Evolutionary conservation across 2,329 filamentous ascomycete species (phyloP).

Genomic region (Arthroderma sp.): DNA sequence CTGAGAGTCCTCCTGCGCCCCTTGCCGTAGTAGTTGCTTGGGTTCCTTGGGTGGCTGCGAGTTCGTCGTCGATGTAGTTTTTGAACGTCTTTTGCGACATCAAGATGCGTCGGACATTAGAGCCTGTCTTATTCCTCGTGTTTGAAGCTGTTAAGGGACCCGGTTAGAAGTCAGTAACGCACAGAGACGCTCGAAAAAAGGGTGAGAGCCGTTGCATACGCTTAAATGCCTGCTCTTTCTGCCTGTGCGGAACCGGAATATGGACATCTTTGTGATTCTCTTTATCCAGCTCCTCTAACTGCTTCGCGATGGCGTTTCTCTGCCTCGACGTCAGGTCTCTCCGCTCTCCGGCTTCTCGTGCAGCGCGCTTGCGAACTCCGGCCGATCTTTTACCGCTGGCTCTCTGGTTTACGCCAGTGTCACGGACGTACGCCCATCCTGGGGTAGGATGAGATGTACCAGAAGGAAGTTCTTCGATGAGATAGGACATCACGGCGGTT

Average conservation of each 20-base stretch:
- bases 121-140: constrained; percentile 30
- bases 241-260: constrained; percentile 54
- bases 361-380: constrained; percentile 55
- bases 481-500: constrained; percentile 45
- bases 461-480: constrained; percentile 62
- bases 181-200: neutral
- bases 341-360: constrained; percentile 40
- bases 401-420: constrained; percentile 48
- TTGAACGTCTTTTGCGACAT: constrained; percentile 37
- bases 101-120: constrained; percentile 35
- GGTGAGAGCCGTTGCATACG: constrained; percentile 15
- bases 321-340: constrained; percentile 68
- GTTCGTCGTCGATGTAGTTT: constrained; percentile 40
- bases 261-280: constrained; percentile 62
- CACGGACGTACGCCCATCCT: constrained; percentile 85
- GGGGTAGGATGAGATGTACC: constrained; percentile 55
- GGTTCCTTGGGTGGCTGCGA: constrained; percentile 22
- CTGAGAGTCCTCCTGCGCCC: constrained; percentile 11
- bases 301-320: constrained; percentile 66
- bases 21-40: constrained; percentile 9
- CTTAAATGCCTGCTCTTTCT: constrained; percentile 29
- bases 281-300: constrained; percentile 68
- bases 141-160: constrained; percentile 9
- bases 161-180: neutral
- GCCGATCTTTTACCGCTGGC: constrained; percentile 29